Evolutionary conservation across 139 green algal species (phyloP).

Genomic region (Coelastrella sp.): DNA sequence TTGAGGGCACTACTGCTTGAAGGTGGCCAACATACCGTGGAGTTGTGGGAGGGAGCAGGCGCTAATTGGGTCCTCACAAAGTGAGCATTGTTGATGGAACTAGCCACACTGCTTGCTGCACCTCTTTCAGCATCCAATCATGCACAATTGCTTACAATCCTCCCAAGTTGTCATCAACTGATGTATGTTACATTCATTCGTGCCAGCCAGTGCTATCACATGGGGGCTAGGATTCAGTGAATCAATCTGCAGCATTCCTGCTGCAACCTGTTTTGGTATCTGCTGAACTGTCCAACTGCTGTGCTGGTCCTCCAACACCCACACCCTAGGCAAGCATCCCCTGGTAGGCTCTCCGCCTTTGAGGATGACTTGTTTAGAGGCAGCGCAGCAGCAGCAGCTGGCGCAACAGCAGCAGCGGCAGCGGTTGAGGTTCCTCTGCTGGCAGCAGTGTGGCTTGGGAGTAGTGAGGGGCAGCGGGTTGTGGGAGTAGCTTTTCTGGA

Average conservation of each 20-base stretch:
- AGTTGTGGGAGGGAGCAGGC: conserved; percentile 86
- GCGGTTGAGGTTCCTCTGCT: conserved; percentile 79
- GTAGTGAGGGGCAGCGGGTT: conserved; percentile 51
- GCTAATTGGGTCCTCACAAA: conserved; percentile 59
- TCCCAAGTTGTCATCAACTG: too few relatives aligned
- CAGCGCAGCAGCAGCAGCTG: conserved; percentile 12
- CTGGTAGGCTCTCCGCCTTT: conserved; percentile 83
- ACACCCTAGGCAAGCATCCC: conserved; percentile 69
- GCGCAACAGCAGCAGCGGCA: conserved; percentile 48
- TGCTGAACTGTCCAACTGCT: not conserved
- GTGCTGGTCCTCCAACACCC: too few relatives aligned
- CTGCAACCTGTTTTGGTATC: not conserved
- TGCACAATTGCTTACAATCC: too few relatives aligned
- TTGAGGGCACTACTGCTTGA: conserved; percentile 87
- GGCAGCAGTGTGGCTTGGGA: conserved; percentile 57
- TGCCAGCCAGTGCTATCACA: too few relatives aligned
- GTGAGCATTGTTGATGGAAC: conserved; percentile 30
- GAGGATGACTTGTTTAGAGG: conserved; percentile 89
- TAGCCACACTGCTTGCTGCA: not conserved
- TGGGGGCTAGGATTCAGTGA: too few relatives aligned
- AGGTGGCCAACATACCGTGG: conserved; percentile 73
- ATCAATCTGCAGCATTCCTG: not conserved
- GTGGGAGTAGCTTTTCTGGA: conserved; percentile 89
- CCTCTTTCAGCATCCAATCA: too few relatives aligned
- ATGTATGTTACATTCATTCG: too few relatives aligned